phyloP scores from a whole-genome alignment of 164 flowering plant species.

The Umbilicus rupestris region DNA sequence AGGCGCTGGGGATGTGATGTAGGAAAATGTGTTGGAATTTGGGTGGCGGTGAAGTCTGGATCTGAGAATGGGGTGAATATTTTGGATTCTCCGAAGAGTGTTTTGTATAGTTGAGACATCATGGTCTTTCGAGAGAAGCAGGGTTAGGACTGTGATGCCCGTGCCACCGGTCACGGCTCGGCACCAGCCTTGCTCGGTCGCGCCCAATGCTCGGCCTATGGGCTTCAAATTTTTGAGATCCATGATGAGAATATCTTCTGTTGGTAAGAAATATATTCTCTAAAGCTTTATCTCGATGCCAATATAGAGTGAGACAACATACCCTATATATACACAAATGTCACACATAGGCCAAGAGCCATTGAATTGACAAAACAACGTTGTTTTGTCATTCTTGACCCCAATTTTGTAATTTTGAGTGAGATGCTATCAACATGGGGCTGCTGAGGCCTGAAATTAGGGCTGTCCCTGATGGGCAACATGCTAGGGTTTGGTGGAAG shows the following conservation, averaged over 20 bases:
- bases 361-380: background rate
- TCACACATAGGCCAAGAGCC: background rate
- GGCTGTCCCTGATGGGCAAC: background rate
- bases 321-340: background rate
- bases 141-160: conserved; percentile 62
- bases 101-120: conserved; percentile 29
- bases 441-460: too few species aligned
- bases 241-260: conserved; percentile 2
- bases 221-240: conserved; percentile 10
- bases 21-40: conserved; percentile 25
- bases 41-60: conserved; percentile 35
- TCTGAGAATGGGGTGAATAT: conserved; percentile 63
- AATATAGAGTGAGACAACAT: background rate
- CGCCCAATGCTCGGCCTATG: conserved; percentile 36
- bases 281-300: background rate
- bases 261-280: background rate
- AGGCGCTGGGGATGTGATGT: conserved; percentile 28
- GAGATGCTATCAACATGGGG: too few species aligned
- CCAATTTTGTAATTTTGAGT: too few species aligned
- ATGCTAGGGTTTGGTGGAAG: background rate
- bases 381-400: background rate
- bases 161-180: conserved; percentile 71
- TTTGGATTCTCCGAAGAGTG: conserved; percentile 54
- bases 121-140: conserved; percentile 45
- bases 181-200: conserved; percentile 79